Percentiles rank a stretch among this genome's conserved stretches.
phyloP scores from a whole-genome alignment of 2,329 filamentous ascomycete genomes.

The Didymella lethalis region DNA sequence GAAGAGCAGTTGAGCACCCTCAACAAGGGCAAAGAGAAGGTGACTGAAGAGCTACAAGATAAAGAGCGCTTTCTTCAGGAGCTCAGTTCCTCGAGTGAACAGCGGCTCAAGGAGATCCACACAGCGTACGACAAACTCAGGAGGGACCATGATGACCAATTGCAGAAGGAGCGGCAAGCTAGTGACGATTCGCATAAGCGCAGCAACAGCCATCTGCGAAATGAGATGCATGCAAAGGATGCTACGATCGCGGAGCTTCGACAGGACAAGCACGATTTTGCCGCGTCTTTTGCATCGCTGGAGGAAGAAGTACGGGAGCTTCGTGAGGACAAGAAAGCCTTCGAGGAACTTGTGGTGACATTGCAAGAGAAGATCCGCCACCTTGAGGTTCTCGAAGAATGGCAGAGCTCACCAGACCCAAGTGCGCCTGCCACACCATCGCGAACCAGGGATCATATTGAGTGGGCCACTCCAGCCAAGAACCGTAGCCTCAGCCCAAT shows the following conservation, averaged over 20 bases:
- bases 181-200: slow-evolving; percentile 17
- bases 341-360: slow-evolving; percentile 40
- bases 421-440: slow-evolving; percentile 16
- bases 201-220: slow-evolving; percentile 23
- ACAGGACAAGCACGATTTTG: slow-evolving; percentile 36
- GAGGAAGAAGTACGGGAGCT: slow-evolving; percentile 42
- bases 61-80: slow-evolving; percentile 42
- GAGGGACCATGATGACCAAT: slow-evolving; percentile 28
- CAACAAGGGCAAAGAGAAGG: slow-evolving; percentile 30
- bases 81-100: slow-evolving; percentile 32
- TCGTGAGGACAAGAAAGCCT: slow-evolving; percentile 42
- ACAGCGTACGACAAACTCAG: slow-evolving; percentile 32
- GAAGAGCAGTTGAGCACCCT: slow-evolving; percentile 36
- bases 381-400: slow-evolving; percentile 38
- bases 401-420: slow-evolving; percentile 25
- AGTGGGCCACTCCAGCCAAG: slow-evolving; percentile 24
- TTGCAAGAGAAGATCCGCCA: slow-evolving; percentile 44
- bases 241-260: slow-evolving; percentile 39
- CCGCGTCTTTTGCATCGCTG: slow-evolving; percentile 34
- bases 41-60: slow-evolving; percentile 35
- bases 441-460: slow-evolving; percentile 17
- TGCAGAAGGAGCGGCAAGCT: slow-evolving; percentile 21
- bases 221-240: slow-evolving; percentile 38
- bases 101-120: slow-evolving; percentile 33
- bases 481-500: slow-evolving; percentile 19